These are phyloP conservation scores for Suhomyces taliae DNA, from an alignment of 1,139 yeast genomes.

Conservation along the genomic window DNA sequence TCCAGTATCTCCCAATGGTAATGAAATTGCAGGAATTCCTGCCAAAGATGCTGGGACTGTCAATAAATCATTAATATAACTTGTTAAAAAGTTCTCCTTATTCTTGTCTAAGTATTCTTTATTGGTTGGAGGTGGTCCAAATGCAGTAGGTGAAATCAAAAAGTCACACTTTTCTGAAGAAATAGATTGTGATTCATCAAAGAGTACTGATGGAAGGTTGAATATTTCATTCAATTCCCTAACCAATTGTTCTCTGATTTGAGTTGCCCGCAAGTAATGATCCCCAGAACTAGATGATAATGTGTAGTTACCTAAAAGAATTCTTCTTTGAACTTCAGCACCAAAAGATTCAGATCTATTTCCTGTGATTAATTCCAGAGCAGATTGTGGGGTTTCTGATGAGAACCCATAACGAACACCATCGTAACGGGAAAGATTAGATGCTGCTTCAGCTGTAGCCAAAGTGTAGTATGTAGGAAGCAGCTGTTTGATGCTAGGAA, in stretches of 20 bases:
- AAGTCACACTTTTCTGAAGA: slow-evolving; percentile 58
- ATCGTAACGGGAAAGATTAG: slow-evolving; percentile 86
- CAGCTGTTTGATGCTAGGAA: slow-evolving; percentile 66
- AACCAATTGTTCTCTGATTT: slow-evolving; percentile 58
- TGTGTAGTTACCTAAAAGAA: slow-evolving; percentile 82
- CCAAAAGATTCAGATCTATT: slow-evolving; percentile 75
- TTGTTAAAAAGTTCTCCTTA: slow-evolving; percentile 51
- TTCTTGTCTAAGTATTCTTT: slow-evolving; percentile 37
- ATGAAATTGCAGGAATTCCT: slow-evolving; percentile 80
- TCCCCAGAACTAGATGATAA: slow-evolving; percentile 76
- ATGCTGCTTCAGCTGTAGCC: slow-evolving; percentile 92
- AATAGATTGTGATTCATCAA: slow-evolving; percentile 2
- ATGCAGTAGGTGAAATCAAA: slow-evolving; percentile 71
- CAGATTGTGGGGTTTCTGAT: slow-evolving; percentile 14
- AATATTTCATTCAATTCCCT: slow-evolving; percentile 69
- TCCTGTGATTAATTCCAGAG: slow-evolving; percentile 46
- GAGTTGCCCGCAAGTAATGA: slow-evolving; percentile 76
- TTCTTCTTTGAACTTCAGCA: slow-evolving; percentile 76
- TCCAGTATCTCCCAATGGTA: slow-evolving; percentile 61
- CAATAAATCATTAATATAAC: slow-evolving; percentile 77
- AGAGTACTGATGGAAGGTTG: slow-evolving; percentile 41
- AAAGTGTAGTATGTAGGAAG: slow-evolving; percentile 85
- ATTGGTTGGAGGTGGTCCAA: slow-evolving; percentile 57
- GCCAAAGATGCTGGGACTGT: slow-evolving; percentile 92
- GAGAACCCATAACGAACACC: slow-evolving; percentile 81